phyloP scores from a whole-genome alignment of 2,329 filamentous ascomycete species.

The Cladophialophora carrionii region DNA sequence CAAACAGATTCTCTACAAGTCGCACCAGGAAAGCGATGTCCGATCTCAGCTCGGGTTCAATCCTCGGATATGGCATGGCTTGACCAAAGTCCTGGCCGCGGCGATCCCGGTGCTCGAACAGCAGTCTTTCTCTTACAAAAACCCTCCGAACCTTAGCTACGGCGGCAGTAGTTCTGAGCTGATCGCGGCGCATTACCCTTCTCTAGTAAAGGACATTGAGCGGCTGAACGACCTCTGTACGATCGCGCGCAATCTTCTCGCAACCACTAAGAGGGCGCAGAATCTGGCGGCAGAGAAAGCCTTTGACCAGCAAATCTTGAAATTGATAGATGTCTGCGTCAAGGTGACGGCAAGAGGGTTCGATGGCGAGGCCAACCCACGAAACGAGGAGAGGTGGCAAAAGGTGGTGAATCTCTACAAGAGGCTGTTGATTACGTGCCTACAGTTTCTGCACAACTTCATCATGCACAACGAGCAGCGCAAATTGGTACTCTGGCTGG shows the following conservation, averaged over 20 bases:
- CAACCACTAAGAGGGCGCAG: conserved; percentile 63
- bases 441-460: conserved; percentile 70
- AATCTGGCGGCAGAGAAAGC: conserved; percentile 64
- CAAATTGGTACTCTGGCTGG: conserved; percentile 67
- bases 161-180: conserved; percentile 53
- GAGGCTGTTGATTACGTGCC: conserved; percentile 65
- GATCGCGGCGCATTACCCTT: conserved; percentile 63
- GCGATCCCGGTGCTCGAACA: conserved; percentile 65
- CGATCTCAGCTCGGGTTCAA: conserved; percentile 62
- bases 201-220: conserved; percentile 64
- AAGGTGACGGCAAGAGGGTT: conserved; percentile 66
- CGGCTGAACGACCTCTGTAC: conserved; percentile 64
- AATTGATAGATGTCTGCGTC: conserved; percentile 66
- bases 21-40: conserved; percentile 59
- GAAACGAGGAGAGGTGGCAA: conserved; percentile 68
- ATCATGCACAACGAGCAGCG: conserved; percentile 67
- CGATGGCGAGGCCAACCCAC: conserved; percentile 63
- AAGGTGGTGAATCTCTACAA: conserved; percentile 68
- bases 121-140: conserved; percentile 64
- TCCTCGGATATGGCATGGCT: conserved; percentile 62
- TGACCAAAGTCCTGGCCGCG: conserved; percentile 60
- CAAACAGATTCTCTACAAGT: conserved; percentile 63
- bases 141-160: conserved; percentile 47
- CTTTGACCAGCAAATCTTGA: conserved; percentile 65
- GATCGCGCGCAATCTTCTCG: conserved; percentile 65